These are phyloP conservation scores for Austropuccinia psidii DNA, from an alignment of 1,284 basidiomycete genomes.

Conservation along the genomic window DNA sequence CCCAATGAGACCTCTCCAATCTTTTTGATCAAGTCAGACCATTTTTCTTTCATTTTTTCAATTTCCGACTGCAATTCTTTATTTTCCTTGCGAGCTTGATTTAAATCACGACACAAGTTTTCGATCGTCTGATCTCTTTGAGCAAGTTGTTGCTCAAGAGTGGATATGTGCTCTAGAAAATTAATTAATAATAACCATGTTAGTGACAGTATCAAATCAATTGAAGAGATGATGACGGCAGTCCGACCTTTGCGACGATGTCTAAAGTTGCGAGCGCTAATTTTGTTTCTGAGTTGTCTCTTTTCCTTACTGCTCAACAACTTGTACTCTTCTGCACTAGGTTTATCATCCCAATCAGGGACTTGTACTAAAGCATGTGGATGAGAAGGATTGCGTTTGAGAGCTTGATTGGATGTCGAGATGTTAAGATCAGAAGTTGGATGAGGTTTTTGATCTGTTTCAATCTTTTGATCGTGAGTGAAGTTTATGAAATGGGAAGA, in stretches of 20 bases:
- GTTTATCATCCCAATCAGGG: slow-evolving; percentile 44
- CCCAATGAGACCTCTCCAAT: slow-evolving; percentile 30
- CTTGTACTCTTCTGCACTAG: slow-evolving; percentile 84
- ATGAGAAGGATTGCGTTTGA: slow-evolving; percentile 19
- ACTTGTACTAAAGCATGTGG: slow-evolving; percentile 19
- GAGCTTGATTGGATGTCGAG: not conserved
- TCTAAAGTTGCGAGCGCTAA: slow-evolving; percentile 87
- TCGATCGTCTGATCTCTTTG: slow-evolving; percentile 85
- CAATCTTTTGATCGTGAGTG: not conserved
- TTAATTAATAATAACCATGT: not conserved
- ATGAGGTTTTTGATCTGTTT: not conserved
- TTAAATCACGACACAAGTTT: slow-evolving; percentile 75
- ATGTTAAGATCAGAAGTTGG: not conserved
- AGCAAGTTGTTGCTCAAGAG: slow-evolving; percentile 84
- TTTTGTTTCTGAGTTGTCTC: slow-evolving; percentile 91
- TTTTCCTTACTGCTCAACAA: slow-evolving; percentile 95
- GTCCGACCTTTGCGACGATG: slow-evolving; percentile 74
- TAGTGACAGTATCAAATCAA: not conserved
- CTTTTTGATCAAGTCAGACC: slow-evolving; percentile 33
- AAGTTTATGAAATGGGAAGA: not conserved
- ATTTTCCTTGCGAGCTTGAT: slow-evolving; percentile 71
- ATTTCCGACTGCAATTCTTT: slow-evolving; percentile 56
- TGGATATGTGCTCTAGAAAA: slow-evolving; percentile 72
- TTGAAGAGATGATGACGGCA: not conserved
- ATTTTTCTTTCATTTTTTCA: slow-evolving; percentile 38